Evolutionary conservation across 1,284 basidiomycete genomes (phyloP).

Genomic region (Boletus sp.): DNA sequence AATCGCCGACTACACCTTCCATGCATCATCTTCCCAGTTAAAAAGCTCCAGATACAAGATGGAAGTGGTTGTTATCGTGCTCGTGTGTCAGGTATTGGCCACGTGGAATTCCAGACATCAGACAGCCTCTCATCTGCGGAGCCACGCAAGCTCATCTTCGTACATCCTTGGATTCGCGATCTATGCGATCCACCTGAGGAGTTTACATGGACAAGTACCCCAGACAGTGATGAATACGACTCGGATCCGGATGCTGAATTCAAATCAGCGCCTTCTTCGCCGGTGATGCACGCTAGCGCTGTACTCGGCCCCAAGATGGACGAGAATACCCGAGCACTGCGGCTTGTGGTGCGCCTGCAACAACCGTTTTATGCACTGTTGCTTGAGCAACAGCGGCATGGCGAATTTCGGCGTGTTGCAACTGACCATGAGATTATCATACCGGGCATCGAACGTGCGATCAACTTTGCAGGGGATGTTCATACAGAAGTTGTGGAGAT

Average conservation of each 20-base stretch:
- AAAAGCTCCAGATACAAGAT: background rate
- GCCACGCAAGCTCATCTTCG: background rate
- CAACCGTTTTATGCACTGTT: constrained; percentile 2
- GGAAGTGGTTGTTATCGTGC: background rate
- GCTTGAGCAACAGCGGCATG: constrained; percentile 10
- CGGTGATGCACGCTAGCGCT: background rate
- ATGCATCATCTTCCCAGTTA: constrained; percentile 2
- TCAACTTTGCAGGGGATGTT: background rate
- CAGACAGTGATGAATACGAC: background rate
- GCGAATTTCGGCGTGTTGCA: constrained; percentile 3
- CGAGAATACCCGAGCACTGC: background rate
- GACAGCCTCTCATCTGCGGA: background rate
- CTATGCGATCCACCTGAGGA: background rate
- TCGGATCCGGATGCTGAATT: background rate
- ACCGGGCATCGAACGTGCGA: background rate
- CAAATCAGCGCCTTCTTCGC: background rate
- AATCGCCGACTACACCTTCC: background rate
- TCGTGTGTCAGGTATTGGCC: background rate
- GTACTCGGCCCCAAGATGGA: background rate
- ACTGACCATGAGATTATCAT: background rate
- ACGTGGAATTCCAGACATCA: background rate
- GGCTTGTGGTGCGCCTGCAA: constrained; percentile 1
- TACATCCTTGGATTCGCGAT: background rate
- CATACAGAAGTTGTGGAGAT: constrained; percentile 5
- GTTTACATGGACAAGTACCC: background rate